These are phyloP conservation scores for Neodidymelliopsis sp. DNA, from an alignment of 2,329 filamentous ascomycete genomes.

Conservation along the genomic window DNA sequence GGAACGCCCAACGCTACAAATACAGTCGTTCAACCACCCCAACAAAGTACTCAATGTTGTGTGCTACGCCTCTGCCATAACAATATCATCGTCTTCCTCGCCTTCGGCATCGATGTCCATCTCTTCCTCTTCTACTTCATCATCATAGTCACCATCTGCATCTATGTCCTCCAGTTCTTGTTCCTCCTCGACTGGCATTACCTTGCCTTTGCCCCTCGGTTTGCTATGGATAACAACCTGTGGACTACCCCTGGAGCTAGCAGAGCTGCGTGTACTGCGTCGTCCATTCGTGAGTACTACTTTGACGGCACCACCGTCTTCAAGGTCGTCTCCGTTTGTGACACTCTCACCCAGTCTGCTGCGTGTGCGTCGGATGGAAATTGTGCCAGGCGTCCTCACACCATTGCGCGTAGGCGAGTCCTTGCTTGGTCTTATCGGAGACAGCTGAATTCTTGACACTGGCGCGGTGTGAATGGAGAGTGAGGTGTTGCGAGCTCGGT, in stretches of 20 bases:
- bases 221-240: conserved; percentile 23
- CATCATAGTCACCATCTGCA: conserved; percentile 34
- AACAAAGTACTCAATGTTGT: neutral
- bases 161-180: conserved; percentile 41
- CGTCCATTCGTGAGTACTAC: conserved; percentile 32
- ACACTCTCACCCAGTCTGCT: conserved; percentile 54
- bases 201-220: conserved; percentile 38
- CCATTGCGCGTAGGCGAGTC: conserved; percentile 42
- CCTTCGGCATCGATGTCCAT: conserved; percentile 37
- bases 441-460: conserved; percentile 42
- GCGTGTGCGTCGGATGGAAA: conserved; percentile 49
- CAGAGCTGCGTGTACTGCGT: conserved; percentile 41
- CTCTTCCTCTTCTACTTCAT: conserved; percentile 23
- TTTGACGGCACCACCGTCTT: conserved; percentile 43
- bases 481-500: conserved; percentile 32
- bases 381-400: conserved; percentile 39
- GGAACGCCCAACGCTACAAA: conserved; percentile 15
- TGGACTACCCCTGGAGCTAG: conserved; percentile 40
- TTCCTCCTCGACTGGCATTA: conserved; percentile 38
- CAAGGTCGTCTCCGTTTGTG: conserved; percentile 44
- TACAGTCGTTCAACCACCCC: neutral
- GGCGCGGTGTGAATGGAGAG: conserved; percentile 43
- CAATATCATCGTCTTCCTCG: conserved; percentile 40
- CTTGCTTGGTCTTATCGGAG: conserved; percentile 39
- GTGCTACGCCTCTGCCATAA: conserved; percentile 33